These are phyloP conservation scores for Trichoderma citrinoviride DNA, from an alignment of 2,329 filamentous ascomycete species.

Conservation along the genomic window DNA sequence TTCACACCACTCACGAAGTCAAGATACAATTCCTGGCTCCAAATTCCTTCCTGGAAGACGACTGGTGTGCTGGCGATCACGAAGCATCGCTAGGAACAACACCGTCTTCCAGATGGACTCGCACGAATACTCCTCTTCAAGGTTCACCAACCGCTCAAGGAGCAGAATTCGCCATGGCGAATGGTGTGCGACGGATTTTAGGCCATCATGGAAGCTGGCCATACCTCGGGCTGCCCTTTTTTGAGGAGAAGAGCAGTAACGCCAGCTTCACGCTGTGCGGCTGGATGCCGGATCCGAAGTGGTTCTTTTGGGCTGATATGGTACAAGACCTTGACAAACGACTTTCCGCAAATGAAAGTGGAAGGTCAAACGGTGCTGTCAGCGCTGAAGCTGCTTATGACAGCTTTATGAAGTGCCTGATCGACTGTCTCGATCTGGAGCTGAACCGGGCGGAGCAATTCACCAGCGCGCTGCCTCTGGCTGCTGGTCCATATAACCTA, in stretches of 20 bases:
- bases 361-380: neutral
- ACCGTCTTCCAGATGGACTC: neutral
- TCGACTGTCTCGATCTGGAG: slow-evolving; percentile 48
- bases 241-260: slow-evolving; percentile 34
- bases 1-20: neutral
- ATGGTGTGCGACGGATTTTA: neutral
- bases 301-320: slow-evolving; percentile 37
- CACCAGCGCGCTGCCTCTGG: slow-evolving; percentile 24
- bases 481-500: slow-evolving; percentile 35
- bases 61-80: slow-evolving; percentile 16
- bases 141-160: neutral
- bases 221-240: slow-evolving; percentile 32
- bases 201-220: slow-evolving; percentile 36
- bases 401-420: slow-evolving; percentile 33
- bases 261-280: slow-evolving; percentile 44
- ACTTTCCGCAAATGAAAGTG: slow-evolving; percentile 11
- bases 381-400: slow-evolving; percentile 19
- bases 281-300: slow-evolving; percentile 42
- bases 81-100: neutral
- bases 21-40: slow-evolving; percentile 41
- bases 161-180: neutral
- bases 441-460: slow-evolving; percentile 36
- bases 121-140: neutral
- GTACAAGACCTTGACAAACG: slow-evolving; percentile 32
- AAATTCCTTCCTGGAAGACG: slow-evolving; percentile 40